Percentiles rank a stretch among this genome's conserved stretches.
These are phyloP conservation scores for Iberis pinnata DNA, from an alignment of 345 rosid species.

Conservation along the genomic window DNA sequence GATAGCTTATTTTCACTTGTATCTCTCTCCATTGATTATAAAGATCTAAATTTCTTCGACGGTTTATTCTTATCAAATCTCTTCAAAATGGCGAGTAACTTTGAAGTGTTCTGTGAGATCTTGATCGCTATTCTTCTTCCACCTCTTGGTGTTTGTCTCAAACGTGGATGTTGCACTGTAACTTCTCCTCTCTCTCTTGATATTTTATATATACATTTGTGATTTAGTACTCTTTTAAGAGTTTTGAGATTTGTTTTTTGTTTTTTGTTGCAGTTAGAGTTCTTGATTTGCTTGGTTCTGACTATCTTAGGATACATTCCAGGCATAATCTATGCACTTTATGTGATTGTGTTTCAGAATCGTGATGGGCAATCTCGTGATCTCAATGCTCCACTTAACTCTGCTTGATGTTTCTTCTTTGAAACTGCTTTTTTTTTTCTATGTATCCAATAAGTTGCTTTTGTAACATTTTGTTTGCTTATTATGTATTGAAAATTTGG, in stretches of 20 bases:
- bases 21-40: no score
- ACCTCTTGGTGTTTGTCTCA: conserved; percentile 78
- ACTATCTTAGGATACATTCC: conserved; percentile 91
- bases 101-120: conserved; percentile 73
- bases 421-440: not conserved
- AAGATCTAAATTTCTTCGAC: no score
- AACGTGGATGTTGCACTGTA: conserved; percentile 90
- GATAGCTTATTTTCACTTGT: no score
- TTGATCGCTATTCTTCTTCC: conserved; percentile 76
- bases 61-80: not conserved
- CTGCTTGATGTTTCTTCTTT: conserved; percentile 13
- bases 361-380: conserved; percentile 68
- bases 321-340: conserved; percentile 86
- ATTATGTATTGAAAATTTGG: not conserved
- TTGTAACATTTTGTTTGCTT: not conserved
- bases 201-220: not conserved
- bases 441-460: conserved; percentile 18
- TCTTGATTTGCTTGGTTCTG: conserved; percentile 67
- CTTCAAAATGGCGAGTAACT: conserved; percentile 46
- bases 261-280: conserved; percentile 50
- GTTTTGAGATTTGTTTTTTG: no score
- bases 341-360: conserved; percentile 71
- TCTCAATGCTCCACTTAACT: conserved; percentile 63
- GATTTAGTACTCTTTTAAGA: no score
- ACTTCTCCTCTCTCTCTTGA: conserved; percentile 6